Conservation (phyloP, 2,329 filamentous ascomycete species). For the Aspergillus hortae region DNA sequence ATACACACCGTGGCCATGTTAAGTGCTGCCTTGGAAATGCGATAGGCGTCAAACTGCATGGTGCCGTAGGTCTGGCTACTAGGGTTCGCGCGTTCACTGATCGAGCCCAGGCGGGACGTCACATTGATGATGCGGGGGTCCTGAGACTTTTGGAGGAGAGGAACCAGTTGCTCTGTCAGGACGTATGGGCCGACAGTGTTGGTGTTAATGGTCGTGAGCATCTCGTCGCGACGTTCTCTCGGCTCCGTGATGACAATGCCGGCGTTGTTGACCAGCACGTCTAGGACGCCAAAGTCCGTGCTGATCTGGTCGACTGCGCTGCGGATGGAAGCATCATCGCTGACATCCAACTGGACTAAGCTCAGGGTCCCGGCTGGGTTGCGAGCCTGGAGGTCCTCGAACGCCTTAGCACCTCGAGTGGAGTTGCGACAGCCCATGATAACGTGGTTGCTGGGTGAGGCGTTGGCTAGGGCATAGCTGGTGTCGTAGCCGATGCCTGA, state of each 20-base stretch:
- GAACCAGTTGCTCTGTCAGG: slow-evolving; percentile 28
- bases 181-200: slow-evolving; percentile 33
- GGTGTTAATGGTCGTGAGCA: slow-evolving; percentile 24
- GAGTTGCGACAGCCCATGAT: slow-evolving; percentile 14
- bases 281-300: slow-evolving; percentile 14
- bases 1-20: slow-evolving; percentile 17
- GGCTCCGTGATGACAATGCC: slow-evolving; percentile 2
- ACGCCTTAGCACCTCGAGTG: slow-evolving; percentile 10
- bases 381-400: slow-evolving; percentile 5
- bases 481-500: slow-evolving; percentile 19
- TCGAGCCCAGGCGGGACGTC: slow-evolving; percentile 27
- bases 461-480: slow-evolving; percentile 8
- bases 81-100: not conserved
- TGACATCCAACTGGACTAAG: slow-evolving; percentile 34
- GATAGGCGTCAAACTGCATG: slow-evolving; percentile 13
- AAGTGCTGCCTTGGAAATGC: slow-evolving; percentile 19
- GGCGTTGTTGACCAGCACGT: slow-evolving; percentile 15
- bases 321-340: slow-evolving; percentile 28
- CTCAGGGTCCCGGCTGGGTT: slow-evolving; percentile 23
- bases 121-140: slow-evolving; percentile 33
- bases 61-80: not conserved
- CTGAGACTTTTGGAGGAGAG: slow-evolving; percentile 29
- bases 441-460: slow-evolving; percentile 13
- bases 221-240: slow-evolving; percentile 6
- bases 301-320: slow-evolving; percentile 9